Percentiles rank a stretch among this genome's conserved stretches.
phyloP scores from a whole-genome alignment of 164 flowering plant species.

The Pachysandra terminalis region DNA sequence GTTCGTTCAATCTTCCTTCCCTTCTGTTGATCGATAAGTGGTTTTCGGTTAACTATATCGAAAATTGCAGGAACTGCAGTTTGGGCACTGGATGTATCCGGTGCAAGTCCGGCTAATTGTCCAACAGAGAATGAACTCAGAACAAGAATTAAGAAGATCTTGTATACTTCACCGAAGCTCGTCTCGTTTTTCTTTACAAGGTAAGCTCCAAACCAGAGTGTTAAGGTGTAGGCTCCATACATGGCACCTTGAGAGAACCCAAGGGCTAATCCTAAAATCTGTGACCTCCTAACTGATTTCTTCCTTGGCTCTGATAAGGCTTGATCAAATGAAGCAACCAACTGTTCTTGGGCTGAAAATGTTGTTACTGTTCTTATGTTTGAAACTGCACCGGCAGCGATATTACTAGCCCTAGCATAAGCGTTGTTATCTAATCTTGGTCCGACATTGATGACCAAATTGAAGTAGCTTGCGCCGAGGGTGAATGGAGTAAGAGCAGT shows the following conservation, averaged over 20 bases:
- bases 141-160: slow-evolving; percentile 71
- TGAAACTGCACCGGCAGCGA: slow-evolving; percentile 71
- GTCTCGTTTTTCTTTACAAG: slow-evolving; percentile 36
- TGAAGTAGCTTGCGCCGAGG: slow-evolving; percentile 76
- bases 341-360: slow-evolving; percentile 54
- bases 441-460: slow-evolving; percentile 59
- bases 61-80: slow-evolving; percentile 55
- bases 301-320: slow-evolving; percentile 54
- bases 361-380: slow-evolving; percentile 66
- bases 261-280: slow-evolving; percentile 51
- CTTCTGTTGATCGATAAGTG: slow-evolving; percentile 37
- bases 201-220: slow-evolving; percentile 59
- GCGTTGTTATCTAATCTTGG: slow-evolving; percentile 54
- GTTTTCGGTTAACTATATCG: slow-evolving; percentile 40
- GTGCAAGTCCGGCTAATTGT: slow-evolving; percentile 77
- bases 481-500: slow-evolving; percentile 63
- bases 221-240: slow-evolving; percentile 74
- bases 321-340: slow-evolving; percentile 50
- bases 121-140: slow-evolving; percentile 80
- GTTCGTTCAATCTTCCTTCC: slow-evolving; percentile 37
- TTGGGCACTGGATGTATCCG: slow-evolving; percentile 63
- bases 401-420: slow-evolving; percentile 65
- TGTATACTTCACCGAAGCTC: slow-evolving; percentile 48
- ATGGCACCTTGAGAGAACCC: slow-evolving; percentile 75
- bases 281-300: slow-evolving; percentile 48